A percentile compares a stretch with the other conserved stretches of the same genome.
phyloP scores from a whole-genome alignment of 2,329 filamentous ascomycete species.

The Dothistroma pini region DNA sequence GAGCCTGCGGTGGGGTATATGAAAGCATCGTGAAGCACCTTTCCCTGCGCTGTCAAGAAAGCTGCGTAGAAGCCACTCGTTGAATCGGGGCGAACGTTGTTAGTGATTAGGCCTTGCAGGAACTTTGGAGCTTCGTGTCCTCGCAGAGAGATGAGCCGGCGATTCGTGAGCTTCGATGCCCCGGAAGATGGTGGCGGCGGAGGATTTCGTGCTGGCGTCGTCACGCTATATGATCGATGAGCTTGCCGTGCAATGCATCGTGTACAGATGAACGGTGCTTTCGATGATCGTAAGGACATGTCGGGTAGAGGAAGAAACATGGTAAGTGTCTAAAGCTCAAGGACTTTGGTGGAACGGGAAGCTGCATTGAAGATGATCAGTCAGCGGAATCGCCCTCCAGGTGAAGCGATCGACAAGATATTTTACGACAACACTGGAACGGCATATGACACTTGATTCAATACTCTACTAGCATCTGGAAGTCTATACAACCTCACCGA shows the following conservation, averaged over 20 bases:
- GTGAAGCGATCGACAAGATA: not conserved
- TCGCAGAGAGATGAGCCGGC: constrained; percentile 72
- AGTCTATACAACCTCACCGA: not conserved
- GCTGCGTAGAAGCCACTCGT: constrained; percentile 67
- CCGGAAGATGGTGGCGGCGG: constrained; percentile 51
- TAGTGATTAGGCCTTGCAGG: constrained; percentile 82
- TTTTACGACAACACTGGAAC: not conserved
- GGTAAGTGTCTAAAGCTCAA: not conserved
- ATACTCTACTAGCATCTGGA: not conserved
- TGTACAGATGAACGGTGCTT: constrained; percentile 22
- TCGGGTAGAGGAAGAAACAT: not conserved
- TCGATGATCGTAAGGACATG: constrained; percentile 15
- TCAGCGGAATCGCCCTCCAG: not conserved
- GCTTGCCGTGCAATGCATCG: constrained; percentile 21
- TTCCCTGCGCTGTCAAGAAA: constrained; percentile 78
- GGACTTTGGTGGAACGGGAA: not conserved
- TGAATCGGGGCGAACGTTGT: constrained; percentile 56
- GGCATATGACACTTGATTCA: no score
- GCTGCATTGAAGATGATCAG: not conserved
- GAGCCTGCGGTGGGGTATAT: constrained; percentile 63
- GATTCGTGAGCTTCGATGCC: constrained; percentile 60
- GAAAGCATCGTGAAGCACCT: constrained; percentile 85
- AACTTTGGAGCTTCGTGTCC: constrained; percentile 79
- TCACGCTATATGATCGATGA: constrained; percentile 17
- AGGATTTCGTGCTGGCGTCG: constrained; percentile 24